A percentile compares a stretch with the other conserved stretches of the same genome.
These are phyloP conservation scores for Suillus bovinus DNA, from an alignment of 768 basidiomycete genomes.

Conservation along the genomic window DNA sequence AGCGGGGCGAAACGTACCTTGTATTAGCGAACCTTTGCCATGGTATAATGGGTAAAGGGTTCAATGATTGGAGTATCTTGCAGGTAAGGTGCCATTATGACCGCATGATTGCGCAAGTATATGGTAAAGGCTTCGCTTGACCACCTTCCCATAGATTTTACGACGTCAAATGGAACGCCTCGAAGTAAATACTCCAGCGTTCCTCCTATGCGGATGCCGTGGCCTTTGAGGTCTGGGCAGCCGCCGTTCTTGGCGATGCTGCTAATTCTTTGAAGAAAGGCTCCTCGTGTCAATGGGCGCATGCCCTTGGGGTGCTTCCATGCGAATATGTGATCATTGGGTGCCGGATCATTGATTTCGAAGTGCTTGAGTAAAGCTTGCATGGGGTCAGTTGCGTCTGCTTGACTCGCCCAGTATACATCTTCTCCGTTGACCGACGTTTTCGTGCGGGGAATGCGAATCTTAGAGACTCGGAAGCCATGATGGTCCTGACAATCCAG, in stretches of 20 bases:
- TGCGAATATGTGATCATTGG: constrained; percentile 29
- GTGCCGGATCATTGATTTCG: constrained; percentile 28
- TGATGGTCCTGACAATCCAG: not conserved
- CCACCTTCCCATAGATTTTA: constrained; percentile 39
- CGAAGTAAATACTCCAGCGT: constrained; percentile 33
- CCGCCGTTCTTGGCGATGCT: constrained; percentile 8
- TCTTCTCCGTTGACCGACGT: constrained; percentile 29
- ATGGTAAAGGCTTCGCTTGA: constrained; percentile 29
- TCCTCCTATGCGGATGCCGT: constrained; percentile 29
- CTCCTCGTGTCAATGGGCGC: constrained; percentile 27
- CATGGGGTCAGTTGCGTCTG: constrained; percentile 27
- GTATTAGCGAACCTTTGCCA: constrained; percentile 9
- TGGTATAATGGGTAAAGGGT: constrained; percentile 10
- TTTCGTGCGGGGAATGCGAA: constrained; percentile 36
- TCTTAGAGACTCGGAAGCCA: constrained; percentile 18
- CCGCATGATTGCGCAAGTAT: constrained; percentile 32
- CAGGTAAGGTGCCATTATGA: constrained; percentile 29
- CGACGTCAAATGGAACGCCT: constrained; percentile 31
- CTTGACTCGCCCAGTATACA: constrained; percentile 34
- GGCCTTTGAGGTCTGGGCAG: constrained; percentile 18
- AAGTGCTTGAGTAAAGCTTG: constrained; percentile 27
- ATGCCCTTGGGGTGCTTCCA: constrained; percentile 17
- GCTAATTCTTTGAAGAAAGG: constrained; percentile 23
- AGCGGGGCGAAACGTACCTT: not conserved
- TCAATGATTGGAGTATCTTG: no score